Evolutionary conservation across 371 early-diverging fungal species (phyloP), one percentile per base, ranked within the genome.

Genomic region (Batkoa obscura): DNA sequence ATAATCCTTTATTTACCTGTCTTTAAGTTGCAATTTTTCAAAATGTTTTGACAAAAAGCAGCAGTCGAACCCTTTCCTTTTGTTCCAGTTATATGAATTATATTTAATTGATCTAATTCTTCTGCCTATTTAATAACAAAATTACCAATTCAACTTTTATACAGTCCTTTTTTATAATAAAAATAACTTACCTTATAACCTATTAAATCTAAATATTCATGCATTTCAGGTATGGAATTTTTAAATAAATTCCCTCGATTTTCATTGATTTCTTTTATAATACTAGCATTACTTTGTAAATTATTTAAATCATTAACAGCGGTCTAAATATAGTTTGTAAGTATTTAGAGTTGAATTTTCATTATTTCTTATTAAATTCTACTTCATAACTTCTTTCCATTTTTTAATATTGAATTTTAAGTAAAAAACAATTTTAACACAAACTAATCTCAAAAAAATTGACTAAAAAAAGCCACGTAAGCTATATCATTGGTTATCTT

Each of bases 11-110:
- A 23, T 23, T 23, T 23, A 23, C 23, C 23, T 23, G 23, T 23
- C 23, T 23, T 23, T 23, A 23, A 23, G 23, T 23, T 23, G 23
- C 23, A 66, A 50, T 64, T 63, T 34, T 72, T 68, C 37, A 90
- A 67, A 23, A 86, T 72, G 12, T 82, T 75, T 46, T 80, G 79
- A 1, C 75, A 67, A 39, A 89, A 70, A 1, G 83, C 83, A 45
- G 78, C 75, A 1, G 88, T 86, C 1, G 85, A 84, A 8, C 90
- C 90, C 58, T 90, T 90, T 57, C 90, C 90, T 57, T 90, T 90
- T 33, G 89, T 88, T 12, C 90, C 89, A 23, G 88, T 71, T 30
- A 90, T 72, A 58, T 90, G 90, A 45, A 89, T 84, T 31, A 85
- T 59, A 58, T 86, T 83, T 41, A 90, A 66, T 33, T 66, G 59